A percentile compares a stretch with the other conserved stretches of the same genome.
Evolutionary conservation across 495 filamentous ascomycete species (phyloP).

Genomic region (Barbatosphaeria neglecta): DNA sequence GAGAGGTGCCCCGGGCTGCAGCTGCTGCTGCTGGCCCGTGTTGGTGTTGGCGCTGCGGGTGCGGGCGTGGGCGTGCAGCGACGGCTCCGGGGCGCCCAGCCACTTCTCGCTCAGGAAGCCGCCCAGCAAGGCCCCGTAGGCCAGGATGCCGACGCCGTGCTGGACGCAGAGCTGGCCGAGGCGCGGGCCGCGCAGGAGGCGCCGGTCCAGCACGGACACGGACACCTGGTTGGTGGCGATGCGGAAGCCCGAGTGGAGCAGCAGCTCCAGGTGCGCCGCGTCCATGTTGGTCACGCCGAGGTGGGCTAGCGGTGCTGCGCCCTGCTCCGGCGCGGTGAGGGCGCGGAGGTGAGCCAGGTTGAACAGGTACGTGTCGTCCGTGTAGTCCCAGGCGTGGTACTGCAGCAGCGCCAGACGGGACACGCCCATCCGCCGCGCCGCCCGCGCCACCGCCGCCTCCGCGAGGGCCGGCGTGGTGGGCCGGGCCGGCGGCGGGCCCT

Average conservation of each 20-base stretch:
- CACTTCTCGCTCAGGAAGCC: constrained; percentile 26
- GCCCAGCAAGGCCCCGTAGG: constrained; percentile 25
- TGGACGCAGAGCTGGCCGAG: constrained; percentile 18
- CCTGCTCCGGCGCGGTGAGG: constrained; percentile 4
- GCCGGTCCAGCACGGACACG: constrained; percentile 22
- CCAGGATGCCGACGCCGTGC: constrained; percentile 22
- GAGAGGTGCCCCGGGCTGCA: no score
- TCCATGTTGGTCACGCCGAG: constrained; percentile 31
- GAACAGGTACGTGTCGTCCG: constrained; percentile 14
- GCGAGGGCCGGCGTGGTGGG: constrained; percentile 2
- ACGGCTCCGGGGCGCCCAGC: constrained; percentile 18
- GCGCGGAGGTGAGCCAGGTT: constrained; percentile 20
- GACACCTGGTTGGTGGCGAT: constrained; percentile 23
- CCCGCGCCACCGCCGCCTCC: constrained; percentile 5
- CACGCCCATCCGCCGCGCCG: constrained; percentile 5
- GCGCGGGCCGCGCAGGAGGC: constrained; percentile 12
- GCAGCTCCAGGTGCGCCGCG: constrained; percentile 16
- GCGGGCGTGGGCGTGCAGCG: constrained; percentile 1
- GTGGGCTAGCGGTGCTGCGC: constrained; percentile 11
- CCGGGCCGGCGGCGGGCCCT: neutral
- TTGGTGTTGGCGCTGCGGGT: no score
- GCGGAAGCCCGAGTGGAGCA: constrained; percentile 20
- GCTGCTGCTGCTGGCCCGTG: no score
- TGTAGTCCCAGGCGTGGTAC: constrained; percentile 13
- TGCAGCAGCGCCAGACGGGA: constrained; percentile 5